Evolutionary conservation across 352 stramenopile species (phyloP).

Genomic region (Phytophthora lateralis): DNA sequence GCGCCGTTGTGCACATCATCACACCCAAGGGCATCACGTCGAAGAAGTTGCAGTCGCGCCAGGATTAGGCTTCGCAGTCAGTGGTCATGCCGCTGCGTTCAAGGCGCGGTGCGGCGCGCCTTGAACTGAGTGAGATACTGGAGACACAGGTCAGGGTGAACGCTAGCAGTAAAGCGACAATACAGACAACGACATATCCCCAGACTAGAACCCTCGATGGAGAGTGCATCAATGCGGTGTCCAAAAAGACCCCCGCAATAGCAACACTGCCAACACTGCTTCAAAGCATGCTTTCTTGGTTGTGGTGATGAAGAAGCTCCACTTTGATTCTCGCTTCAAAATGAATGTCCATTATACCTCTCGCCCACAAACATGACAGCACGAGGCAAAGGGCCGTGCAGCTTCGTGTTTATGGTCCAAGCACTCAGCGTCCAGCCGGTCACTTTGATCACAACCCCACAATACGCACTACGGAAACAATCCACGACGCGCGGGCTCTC

Average conservation of each 20-base stretch:
- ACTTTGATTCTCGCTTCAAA: too few relatives aligned
- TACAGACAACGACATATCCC: constrained; percentile 7
- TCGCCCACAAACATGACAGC: not conserved
- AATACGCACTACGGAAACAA: constrained; percentile 24
- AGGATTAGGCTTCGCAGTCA: constrained; percentile 55
- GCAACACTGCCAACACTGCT: too few relatives aligned
- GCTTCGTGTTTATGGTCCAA: constrained; percentile 5
- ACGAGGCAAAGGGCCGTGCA: too few relatives aligned
- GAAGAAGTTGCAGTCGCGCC: constrained; percentile 82
- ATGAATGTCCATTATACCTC: too few relatives aligned
- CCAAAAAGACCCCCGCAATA: too few relatives aligned
- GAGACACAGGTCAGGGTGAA: not conserved
- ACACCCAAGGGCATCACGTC: constrained; percentile 84
- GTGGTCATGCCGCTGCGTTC: constrained; percentile 14
- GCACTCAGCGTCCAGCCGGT: not conserved
- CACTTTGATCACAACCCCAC: constrained; percentile 26
- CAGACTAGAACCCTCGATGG: too few relatives aligned
- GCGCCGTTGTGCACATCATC: constrained; percentile 99
- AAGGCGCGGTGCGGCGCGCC: constrained; percentile 2
- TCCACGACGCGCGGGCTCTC: constrained; percentile 12
- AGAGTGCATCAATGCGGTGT: too few relatives aligned
- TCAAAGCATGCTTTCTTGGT: too few relatives aligned
- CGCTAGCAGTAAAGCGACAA: constrained; percentile 15
- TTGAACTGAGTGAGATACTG: constrained; percentile 1
- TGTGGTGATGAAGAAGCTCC: not conserved